Base-by-base conservation (phyloP, 2,329 filamentous ascomycete species). In the Fusarium kyushuense region DNA sequence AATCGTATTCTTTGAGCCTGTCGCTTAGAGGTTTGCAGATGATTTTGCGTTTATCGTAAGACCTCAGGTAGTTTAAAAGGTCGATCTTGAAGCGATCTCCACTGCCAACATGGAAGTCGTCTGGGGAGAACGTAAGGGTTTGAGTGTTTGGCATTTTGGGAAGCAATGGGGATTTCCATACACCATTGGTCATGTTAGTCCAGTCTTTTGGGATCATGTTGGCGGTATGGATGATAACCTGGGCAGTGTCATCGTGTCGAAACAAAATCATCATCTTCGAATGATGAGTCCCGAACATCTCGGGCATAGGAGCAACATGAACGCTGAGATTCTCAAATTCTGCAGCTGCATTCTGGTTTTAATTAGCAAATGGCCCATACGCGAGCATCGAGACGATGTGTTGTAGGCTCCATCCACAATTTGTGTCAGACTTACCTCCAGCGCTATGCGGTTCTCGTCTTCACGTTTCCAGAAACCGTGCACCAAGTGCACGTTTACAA, bases 141-240 rank as follows among this genome's bases (percentile, higher is more conserved):
- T 47, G 11, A 10, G 80, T 48, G 2, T 42, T 25, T 10, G 65
- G 13, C 7, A 36, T 46, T 27, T 86, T 78, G 1, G 91, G 89
- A 1, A 97, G 86, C 2, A 87, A 75, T 1, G 92, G 92, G 0
- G 92, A 95, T 49, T 81, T 83, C 94, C 94, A 97, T 7, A 92
- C 86, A 2, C 88, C 93, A 76, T 97, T 93, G 1, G 90, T 92
- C 91, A 97, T 92, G 71, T 96, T 96, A 2, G 84, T 86, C 94
- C 94, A 97, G 76, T 97, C 94, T 56, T 90, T 89, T 6, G 84
- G 75, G n/a, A 97, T 95, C 90, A 97, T 93, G 72, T 97, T 97
- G 19, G 94, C 93, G 0, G 94, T 97, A 72, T 96, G 92, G 30
- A 97, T 94, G 57, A 96, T 79, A 8, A 97, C 81, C 78, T 96